Evolutionary conservation across 2,329 filamentous ascomycete species (phyloP), one percentile per base, ranked within the genome.

Genomic region (Aspergillus pseudoterreus): DNA sequence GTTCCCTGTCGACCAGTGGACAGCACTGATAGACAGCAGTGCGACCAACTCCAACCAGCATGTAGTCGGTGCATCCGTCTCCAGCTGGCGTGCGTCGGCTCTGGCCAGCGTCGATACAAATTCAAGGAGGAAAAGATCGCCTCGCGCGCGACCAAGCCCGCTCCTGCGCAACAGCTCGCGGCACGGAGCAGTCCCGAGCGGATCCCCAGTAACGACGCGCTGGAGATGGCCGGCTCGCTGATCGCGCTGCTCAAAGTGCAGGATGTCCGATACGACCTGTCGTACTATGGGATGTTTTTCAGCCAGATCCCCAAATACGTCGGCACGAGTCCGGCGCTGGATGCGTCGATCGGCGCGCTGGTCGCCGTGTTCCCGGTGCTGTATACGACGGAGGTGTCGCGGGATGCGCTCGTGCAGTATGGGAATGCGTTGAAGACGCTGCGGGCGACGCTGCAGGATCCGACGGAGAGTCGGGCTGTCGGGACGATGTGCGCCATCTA

Each of bases 401-500:
- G 55, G 3, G 36, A 49, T 27, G 60, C 50, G n/a, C 45, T 62
- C 2, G 19, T 49, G 6, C 43, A 49, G 19, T 65, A 65, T 54
- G 60, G 57, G 3, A 49, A 56, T 30, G 60, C 63, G 0, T 45
- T 66, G 32, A 57, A 56, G 12, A 55, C 53, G 3, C 51, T 68
- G 19, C 50, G 64, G 36, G 55, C 55, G 8, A 60, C 57, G 17
- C 51, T 68, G 49, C 54, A 60, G 43, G 59, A 68, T 49, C 57
- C 63, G 8, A 51, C 42, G 22, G 51, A 61, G 41, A 60, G 60
- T 11, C 49, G 43, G 39, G 58, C 56, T 6, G 45, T 60, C 6
- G 58, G 65, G 44, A 66, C 63, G 1, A 51, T 68, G 24, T 63
- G 62, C 43, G 65, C 63, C 12, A 60, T 67, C 22, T 60, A 65